phyloP scores from a whole-genome alignment of 768 basidiomycete species.

The Mrakia gelida region DNA sequence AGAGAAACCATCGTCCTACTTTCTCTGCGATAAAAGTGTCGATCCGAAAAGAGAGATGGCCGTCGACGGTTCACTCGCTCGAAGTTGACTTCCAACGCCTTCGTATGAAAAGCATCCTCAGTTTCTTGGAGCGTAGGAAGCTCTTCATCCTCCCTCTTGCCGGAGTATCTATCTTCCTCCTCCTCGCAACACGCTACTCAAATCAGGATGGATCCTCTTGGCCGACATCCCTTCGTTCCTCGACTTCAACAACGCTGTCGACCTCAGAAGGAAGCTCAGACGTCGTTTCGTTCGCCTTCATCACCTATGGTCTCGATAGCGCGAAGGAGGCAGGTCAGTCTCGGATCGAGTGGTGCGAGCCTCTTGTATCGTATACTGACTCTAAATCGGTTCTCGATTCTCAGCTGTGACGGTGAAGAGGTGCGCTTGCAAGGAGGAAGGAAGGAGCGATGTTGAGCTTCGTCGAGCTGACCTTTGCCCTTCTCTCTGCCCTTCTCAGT shows the following conservation, averaged over 20 bases:
- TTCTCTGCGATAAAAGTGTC: neutral
- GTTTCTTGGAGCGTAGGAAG: neutral
- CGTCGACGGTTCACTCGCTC: neutral
- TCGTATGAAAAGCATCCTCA: neutral
- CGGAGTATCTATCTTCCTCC: neutral
- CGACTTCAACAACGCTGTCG: neutral
- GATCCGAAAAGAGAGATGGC: neutral
- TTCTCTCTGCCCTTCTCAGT: neutral
- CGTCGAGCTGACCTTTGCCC: neutral
- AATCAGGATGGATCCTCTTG: neutral
- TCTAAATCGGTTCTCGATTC: neutral
- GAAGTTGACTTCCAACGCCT: neutral
- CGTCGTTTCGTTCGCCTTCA: neutral
- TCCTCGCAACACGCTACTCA: neutral
- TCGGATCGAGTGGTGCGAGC: neutral
- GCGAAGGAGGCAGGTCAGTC: slow-evolving; percentile 8
- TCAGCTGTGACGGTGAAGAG: slow-evolving; percentile 12
- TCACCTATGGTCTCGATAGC: neutral
- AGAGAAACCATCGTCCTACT: neutral
- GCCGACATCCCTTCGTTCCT: neutral
- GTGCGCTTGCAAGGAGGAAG: neutral
- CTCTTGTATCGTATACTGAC: no score
- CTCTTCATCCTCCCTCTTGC: neutral
- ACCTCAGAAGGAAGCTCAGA: neutral
- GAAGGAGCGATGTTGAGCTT: slow-evolving; percentile 1